Evolutionary conservation across 2,329 filamentous ascomycete species (phyloP).

Genomic region (Cucurbitaria berberidis): DNA sequence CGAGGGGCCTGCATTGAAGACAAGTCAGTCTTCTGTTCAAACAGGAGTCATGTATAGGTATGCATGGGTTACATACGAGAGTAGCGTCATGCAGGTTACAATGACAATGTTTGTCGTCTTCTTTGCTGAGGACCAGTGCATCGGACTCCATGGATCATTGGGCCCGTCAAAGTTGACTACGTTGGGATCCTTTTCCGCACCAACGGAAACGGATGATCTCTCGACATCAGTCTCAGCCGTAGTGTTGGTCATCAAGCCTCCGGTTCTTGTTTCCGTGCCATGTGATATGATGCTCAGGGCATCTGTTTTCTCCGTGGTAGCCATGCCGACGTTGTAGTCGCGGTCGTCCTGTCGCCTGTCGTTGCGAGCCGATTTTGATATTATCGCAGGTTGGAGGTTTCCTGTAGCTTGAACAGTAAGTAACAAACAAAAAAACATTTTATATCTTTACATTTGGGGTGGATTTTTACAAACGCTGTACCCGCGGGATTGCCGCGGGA

Average conservation of each 20-base stretch:
- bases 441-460: not conserved
- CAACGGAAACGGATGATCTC: not conserved
- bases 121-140: conserved; percentile 15
- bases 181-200: conserved; percentile 47
- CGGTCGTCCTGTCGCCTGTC: not conserved
- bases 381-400: too few species aligned
- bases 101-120: not conserved
- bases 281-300: not conserved
- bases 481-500: not conserved
- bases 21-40: not conserved
- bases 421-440: not conserved
- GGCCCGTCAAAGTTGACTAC: conserved; percentile 64
- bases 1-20: not conserved
- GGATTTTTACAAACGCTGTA: not conserved
- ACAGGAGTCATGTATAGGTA: not conserved
- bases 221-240: not conserved
- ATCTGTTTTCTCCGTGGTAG: not conserved
- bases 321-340: not conserved
- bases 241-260: not conserved
- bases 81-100: not conserved
- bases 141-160: conserved; percentile 13
- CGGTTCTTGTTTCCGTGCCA: not conserved
- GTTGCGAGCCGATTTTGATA: not conserved
- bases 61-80: not conserved
- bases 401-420: not conserved